Evolutionary conservation across 352 stramenopile species (phyloP), one percentile per base, ranked within the genome.

Genomic region (Phytophthora pisi): DNA sequence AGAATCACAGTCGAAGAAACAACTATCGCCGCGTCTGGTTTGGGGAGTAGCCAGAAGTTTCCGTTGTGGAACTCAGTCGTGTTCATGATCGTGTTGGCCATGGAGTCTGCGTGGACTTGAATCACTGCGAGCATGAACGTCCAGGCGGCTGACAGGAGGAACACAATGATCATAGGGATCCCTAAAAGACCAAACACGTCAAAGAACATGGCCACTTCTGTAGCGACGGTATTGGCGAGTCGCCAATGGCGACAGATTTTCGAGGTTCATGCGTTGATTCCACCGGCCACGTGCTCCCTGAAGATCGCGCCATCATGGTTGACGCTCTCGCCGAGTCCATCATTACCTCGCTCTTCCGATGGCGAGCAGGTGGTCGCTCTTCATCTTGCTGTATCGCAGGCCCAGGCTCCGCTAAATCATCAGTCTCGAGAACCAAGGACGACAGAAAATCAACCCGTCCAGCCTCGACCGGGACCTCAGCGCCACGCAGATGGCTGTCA

Each of bases 11-110:
- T 51, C 4, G 72, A 56, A 4, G 36, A 45, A 8, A 69, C 23
- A 16, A 65, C 26, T 10, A 81, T 46, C 8, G 46, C 5, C 2
- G 26, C 10, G 2, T 73, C 55, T 10, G 64, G 52, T 13, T 70
- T 56, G 1, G 69, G 54, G 0, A 84, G 51, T n/a, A 74, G 51
- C 74, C 77, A 84, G 18, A 84, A 82, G 20, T 78, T 68, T 23
- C 77, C 70, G 30, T 66, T 64, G 59, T 81, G 70, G 7, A 84
- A 71, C 0, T 64, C 23, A 18, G 49, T 26, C 4, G 73, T 82
- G 5, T 64, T 57, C 73, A 78, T 78, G 2, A 82, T 23, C 0
- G 8, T 20, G 30, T 85, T 85, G 4, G 70, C 68, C 5, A 71
- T 53, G 9, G 71, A 18, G 1, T 61, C 68, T 7, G 77, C 56